These are phyloP conservation scores for Cajanus cajan DNA, from an alignment of 306 rosid genomes.

Conservation along the genomic window DNA sequence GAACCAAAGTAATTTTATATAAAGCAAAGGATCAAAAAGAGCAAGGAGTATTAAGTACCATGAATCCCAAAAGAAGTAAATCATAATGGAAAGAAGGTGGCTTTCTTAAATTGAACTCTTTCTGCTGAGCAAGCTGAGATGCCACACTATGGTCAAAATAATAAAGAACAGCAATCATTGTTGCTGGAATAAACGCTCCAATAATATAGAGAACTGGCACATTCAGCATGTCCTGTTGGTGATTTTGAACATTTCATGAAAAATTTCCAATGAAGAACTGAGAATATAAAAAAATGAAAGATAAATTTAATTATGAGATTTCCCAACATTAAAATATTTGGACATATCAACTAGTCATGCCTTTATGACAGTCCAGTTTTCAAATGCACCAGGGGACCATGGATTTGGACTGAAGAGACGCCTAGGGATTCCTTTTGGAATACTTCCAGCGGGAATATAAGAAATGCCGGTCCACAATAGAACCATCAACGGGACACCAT, in stretches of 20 bases:
- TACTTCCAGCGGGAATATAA: conserved; percentile 58
- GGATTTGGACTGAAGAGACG: conserved; percentile 88
- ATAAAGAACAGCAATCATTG: conserved; percentile 84
- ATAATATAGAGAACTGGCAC: conserved; percentile 70
- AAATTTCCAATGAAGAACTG: not conserved
- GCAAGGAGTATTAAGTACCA: conserved; percentile 47
- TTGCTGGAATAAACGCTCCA: conserved; percentile 81
- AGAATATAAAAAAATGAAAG: not conserved
- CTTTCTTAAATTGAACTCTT: conserved; percentile 76
- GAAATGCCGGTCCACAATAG: conserved; percentile 72
- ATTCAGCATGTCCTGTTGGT: conserved; percentile 69
- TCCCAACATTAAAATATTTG: not conserved
- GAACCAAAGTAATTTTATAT: conserved; percentile 10
- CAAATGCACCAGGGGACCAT: conserved; percentile 73
- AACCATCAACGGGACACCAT: conserved; percentile 82
- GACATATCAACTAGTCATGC: conserved; percentile 35
- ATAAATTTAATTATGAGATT: not conserved
- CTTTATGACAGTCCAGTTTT: conserved; percentile 79
- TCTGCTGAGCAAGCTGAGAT: conserved; percentile 87
- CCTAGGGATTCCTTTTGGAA: conserved; percentile 74
- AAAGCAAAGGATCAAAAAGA: not conserved
- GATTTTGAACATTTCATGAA: conserved; percentile 18
- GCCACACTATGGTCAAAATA: conserved; percentile 91
- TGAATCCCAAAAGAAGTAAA: conserved; percentile 77
- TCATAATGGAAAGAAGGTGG: conserved; percentile 84